Conservation (phyloP, 257 asterid species). For the Scutellaria minor region DNA sequence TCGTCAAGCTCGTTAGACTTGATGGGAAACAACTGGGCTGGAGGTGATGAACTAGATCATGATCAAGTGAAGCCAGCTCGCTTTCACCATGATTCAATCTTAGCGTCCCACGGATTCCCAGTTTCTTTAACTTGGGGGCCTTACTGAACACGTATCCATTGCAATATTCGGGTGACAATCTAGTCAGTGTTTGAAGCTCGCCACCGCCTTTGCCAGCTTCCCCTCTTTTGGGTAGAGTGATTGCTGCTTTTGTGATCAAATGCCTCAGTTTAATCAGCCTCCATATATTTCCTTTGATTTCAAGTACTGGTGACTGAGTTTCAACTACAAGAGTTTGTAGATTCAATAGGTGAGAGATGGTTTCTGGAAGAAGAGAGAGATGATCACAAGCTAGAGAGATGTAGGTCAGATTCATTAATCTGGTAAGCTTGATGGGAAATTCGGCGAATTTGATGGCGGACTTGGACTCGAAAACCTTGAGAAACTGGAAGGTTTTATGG, state of each 20-base stretch:
- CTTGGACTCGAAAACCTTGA: constrained; percentile 40
- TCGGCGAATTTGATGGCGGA: constrained; percentile 34
- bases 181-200: constrained; percentile 21
- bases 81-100: constrained; percentile 34
- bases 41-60: background rate
- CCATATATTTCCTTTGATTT: constrained; percentile 37
- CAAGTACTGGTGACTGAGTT: constrained; percentile 14
- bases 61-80: background rate
- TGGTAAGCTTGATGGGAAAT: constrained; percentile 31
- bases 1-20: constrained; percentile 38
- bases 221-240: too few relatives aligned
- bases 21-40: constrained; percentile 29
- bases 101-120: constrained; percentile 27
- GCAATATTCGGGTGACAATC: constrained; percentile 23
- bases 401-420: constrained; percentile 47
- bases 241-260: too few relatives aligned
- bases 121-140: background rate
- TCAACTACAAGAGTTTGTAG: constrained; percentile 41
- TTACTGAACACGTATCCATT: background rate
- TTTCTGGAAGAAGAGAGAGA: constrained; percentile 36
- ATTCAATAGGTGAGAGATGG: constrained; percentile 42
- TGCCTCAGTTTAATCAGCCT: background rate
- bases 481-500: too few relatives aligned
- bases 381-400: constrained; percentile 34
- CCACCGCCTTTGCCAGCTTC: background rate